A percentile compares a stretch with the other conserved stretches of the same genome.
Conservation (phyloP, 805 yeast genomes). For the Wickerhamiella sorbophila region DNA sequence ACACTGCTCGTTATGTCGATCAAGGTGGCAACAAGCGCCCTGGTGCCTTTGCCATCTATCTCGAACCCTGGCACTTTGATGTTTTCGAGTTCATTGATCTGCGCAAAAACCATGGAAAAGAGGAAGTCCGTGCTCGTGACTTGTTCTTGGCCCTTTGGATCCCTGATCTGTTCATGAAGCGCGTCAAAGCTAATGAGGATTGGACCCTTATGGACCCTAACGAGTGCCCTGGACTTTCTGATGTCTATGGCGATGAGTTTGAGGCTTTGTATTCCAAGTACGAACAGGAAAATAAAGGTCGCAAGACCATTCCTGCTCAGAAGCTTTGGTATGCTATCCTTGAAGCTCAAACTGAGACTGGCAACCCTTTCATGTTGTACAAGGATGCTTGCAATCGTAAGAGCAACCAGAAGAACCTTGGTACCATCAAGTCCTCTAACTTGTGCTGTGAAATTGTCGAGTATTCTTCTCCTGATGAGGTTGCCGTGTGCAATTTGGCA, state of each 20-base stretch:
- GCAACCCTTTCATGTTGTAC: conserved; percentile 87
- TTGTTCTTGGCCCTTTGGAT: conserved; percentile 89
- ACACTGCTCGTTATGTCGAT: conserved; percentile 92
- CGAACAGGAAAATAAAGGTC: conserved; percentile 54
- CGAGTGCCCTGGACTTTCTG: conserved; percentile 74
- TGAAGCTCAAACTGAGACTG: conserved; percentile 91
- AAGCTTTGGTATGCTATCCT: conserved; percentile 80
- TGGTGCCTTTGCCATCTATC: conserved; percentile 86
- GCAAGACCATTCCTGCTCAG: conserved; percentile 63
- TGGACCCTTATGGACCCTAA: conserved; percentile 90
- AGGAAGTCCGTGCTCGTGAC: conserved; percentile 86
- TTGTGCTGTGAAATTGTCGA: conserved; percentile 91
- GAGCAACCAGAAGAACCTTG: conserved; percentile 83
- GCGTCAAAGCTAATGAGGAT: conserved; percentile 60
- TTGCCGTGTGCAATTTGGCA: conserved; percentile 91
- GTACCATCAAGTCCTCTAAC: conserved; percentile 84
- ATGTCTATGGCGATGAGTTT: conserved; percentile 75
- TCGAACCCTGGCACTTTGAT: conserved; percentile 97
- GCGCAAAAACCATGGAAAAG: conserved; percentile 89
- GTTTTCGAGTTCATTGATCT: conserved; percentile 74
- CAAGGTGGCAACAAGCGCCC: conserved; percentile 98
- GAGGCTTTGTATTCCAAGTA: conserved; percentile 55
- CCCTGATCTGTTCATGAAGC: conserved; percentile 85
- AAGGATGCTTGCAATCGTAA: conserved; percentile 83
- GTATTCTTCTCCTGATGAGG: conserved; percentile 81